These are phyloP conservation scores for Taxillus chinensis DNA, from an alignment of 164 flowering plant genomes.

Conservation along the genomic window DNA sequence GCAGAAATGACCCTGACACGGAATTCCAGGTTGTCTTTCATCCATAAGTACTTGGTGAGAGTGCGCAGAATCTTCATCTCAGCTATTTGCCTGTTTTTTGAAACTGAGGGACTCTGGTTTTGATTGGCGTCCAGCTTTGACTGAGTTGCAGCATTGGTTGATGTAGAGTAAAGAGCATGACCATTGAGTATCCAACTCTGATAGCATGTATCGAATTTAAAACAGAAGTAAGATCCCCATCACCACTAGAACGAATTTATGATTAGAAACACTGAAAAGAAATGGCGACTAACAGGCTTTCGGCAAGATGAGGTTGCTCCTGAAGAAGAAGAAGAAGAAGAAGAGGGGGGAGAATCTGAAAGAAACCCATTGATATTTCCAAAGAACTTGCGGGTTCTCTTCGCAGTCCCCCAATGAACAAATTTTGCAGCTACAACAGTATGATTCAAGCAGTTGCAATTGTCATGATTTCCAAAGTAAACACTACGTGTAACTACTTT, in stretches of 20 bases:
- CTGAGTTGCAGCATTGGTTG: conserved; percentile 9
- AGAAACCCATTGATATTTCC: conserved; percentile 21
- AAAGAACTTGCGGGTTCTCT: conserved; percentile 6
- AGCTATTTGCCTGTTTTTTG: conserved; percentile 31
- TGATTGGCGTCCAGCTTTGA: conserved; percentile 18
- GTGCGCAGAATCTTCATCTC: conserved; percentile 61
- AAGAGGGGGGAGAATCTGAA: conserved; percentile 18
- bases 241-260: neutral
- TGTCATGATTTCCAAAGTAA: neutral
- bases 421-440: neutral
- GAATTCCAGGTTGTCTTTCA: conserved; percentile 77
- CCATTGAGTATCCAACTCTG: conserved; percentile 32
- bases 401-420: neutral
- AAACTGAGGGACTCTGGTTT: conserved; percentile 10
- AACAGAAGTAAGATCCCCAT: neutral
- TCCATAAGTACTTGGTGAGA: conserved; percentile 80
- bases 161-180: conserved; percentile 36
- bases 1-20: conserved; percentile 67
- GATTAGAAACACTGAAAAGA: neutral
- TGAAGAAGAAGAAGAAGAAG: neutral
- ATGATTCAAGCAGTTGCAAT: neutral
- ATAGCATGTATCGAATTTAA: neutral
- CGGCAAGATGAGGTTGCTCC: conserved; percentile 2
- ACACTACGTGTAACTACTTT: neutral
- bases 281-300: conserved; percentile 10